Evolutionary conservation across 176 grass and related monocot genomes (phyloP).

Genomic region (Phoenix dactylifera): DNA sequence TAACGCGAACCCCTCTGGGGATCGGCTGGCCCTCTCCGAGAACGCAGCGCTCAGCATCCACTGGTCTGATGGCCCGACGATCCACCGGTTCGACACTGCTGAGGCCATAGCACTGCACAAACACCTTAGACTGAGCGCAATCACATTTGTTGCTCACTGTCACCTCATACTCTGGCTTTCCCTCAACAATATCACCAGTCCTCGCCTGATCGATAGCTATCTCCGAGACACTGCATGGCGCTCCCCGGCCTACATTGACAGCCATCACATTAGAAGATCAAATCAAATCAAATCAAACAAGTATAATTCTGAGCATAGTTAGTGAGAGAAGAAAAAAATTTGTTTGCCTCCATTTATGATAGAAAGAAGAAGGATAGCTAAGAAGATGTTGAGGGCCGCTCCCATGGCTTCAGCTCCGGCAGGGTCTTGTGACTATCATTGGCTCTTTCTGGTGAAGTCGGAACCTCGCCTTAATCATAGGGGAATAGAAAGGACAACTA

Average conservation of each 20-base stretch:
- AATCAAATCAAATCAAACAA: too few relatives aligned
- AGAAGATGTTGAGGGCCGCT: too few relatives aligned
- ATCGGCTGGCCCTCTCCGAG: background rate
- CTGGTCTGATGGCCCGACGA: background rate
- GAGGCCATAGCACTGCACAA: conserved; percentile 33
- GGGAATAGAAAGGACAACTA: too few relatives aligned
- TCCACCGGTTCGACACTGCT: conserved; percentile 32
- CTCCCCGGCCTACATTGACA: background rate
- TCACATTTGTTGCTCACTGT: conserved; percentile 23
- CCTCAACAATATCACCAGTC: conserved; percentile 10
- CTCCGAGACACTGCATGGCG: conserved; percentile 14
- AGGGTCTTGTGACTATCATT: too few relatives aligned
- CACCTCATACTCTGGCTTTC: conserved; percentile 41
- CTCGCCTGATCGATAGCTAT: conserved; percentile 20
- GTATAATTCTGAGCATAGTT: too few relatives aligned
- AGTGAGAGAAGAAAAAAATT: too few relatives aligned
- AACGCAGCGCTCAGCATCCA: conserved; percentile 11
- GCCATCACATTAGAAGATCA: too few relatives aligned
- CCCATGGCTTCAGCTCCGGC: too few relatives aligned
- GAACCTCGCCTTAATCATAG: too few relatives aligned
- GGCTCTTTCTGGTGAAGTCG: too few relatives aligned
- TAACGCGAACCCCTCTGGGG: background rate
- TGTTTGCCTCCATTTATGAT: too few relatives aligned
- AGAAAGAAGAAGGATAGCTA: too few relatives aligned
- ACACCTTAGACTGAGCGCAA: conserved; percentile 24